A percentile compares a stretch with the other conserved stretches of the same genome.
Evolutionary conservation across 2,329 filamentous ascomycete genomes (phyloP).

Genomic region (Dactylella cylindrospora): DNA sequence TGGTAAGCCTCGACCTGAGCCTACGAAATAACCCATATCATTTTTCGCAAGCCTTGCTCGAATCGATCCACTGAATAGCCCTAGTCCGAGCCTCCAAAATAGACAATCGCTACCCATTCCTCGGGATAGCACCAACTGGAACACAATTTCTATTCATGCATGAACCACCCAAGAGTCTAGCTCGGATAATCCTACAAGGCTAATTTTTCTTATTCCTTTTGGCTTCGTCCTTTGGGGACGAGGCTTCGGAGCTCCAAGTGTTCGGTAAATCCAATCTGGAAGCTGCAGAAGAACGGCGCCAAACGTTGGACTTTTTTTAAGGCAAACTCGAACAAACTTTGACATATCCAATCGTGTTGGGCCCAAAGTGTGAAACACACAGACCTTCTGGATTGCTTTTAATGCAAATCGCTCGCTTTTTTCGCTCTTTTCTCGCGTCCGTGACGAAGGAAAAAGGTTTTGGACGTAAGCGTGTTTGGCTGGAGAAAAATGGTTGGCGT

Average conservation of each 20-base stretch:
- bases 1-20: slow-evolving; percentile 32
- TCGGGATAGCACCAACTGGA: slow-evolving; percentile 37
- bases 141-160: slow-evolving; percentile 25
- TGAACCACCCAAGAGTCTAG: slow-evolving; percentile 13
- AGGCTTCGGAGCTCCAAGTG: slow-evolving; percentile 24
- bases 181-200: slow-evolving; percentile 27
- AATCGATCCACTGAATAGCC: not conserved
- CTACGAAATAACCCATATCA: slow-evolving; percentile 1
- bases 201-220: too few relatives aligned
- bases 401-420: too few relatives aligned
- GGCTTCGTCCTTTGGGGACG: too few relatives aligned
- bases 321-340: too few relatives aligned
- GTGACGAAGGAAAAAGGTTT: too few relatives aligned
- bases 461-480: too few relatives aligned
- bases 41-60: slow-evolving; percentile 18
- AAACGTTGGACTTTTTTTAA: slow-evolving; percentile 10
- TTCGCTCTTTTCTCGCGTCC: too few relatives aligned
- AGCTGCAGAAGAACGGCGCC: slow-evolving; percentile 16
- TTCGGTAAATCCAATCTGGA: slow-evolving; percentile 29
- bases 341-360: too few relatives aligned
- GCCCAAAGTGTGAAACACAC: too few relatives aligned
- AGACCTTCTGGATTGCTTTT: too few relatives aligned
- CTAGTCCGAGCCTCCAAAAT: not conserved
- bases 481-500: too few relatives aligned
- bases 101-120: slow-evolving; percentile 41